Evolutionary conservation across 2,329 filamentous ascomycete species (phyloP).

Genomic region (Sordariomycetes sp.): DNA sequence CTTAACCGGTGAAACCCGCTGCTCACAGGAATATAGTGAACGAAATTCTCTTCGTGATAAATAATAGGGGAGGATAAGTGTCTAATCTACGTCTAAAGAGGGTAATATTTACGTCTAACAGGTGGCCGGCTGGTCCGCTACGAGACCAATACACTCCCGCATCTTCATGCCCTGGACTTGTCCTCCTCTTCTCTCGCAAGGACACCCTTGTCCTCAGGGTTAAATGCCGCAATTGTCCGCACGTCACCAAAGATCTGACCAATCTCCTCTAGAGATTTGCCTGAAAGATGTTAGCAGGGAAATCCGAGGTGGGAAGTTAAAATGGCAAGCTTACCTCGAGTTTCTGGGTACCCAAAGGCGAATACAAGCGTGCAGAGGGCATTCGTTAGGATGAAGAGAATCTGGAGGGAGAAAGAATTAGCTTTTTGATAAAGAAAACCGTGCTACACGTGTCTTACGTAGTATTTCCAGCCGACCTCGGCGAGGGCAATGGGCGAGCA

Average conservation of each 20-base stretch:
- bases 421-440: no score
- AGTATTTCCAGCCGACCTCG: conserved; percentile 28
- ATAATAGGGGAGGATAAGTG: no score
- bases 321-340: conserved; percentile 16
- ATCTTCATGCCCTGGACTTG: neutral
- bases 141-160: no score
- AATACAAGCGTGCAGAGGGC: conserved; percentile 23
- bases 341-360: conserved; percentile 24
- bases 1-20: no score
- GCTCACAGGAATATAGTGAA: no score
- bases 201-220: conserved; percentile 3
- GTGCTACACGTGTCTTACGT: conserved; percentile 13
- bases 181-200: neutral
- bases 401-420: conserved; percentile 12
- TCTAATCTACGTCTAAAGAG: no score
- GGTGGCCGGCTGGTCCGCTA: no score
- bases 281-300: conserved; percentile 11
- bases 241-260: conserved; percentile 28
- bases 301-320: neutral
- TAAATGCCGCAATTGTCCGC: conserved; percentile 13
- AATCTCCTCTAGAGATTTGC: conserved; percentile 28
- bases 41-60: no score
- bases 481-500: conserved; percentile 27
- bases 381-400: conserved; percentile 26
- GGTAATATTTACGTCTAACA: no score